A percentile compares a stretch with the other conserved stretches of the same genome.
Evolutionary conservation across 164 flowering plant genomes (phyloP).

Genomic region (Umbilicus rupestris): DNA sequence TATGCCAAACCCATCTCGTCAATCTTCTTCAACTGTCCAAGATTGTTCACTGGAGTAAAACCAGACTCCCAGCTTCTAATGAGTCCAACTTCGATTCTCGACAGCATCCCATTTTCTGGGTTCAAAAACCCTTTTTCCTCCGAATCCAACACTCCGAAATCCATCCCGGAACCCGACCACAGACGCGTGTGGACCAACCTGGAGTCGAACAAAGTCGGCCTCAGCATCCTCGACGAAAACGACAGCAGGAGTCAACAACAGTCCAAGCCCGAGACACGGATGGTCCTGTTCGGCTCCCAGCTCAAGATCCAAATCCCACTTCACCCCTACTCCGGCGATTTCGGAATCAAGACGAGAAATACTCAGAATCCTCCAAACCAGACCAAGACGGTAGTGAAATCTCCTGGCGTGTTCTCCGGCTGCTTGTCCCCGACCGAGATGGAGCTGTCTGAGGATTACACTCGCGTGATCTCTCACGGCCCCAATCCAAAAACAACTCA

Average conservation of each 20-base stretch:
- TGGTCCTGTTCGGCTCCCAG: slow-evolving; percentile 67
- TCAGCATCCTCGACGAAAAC: slow-evolving; percentile 53
- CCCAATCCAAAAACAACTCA: slow-evolving; percentile 71
- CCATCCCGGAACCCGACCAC: slow-evolving; percentile 26
- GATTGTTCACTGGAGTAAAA: slow-evolving; percentile 37
- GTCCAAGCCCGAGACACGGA: slow-evolving; percentile 31
- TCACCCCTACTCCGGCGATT: slow-evolving; percentile 32
- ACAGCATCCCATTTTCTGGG: slow-evolving; percentile 41
- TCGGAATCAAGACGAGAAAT: slow-evolving; percentile 38
- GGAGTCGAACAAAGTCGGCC: slow-evolving; percentile 46
- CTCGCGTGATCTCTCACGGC: slow-evolving; percentile 62
- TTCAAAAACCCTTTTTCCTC: slow-evolving; percentile 35
- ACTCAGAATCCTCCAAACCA: slow-evolving; percentile 17
- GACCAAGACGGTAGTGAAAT: slow-evolving; percentile 19
- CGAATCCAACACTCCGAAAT: slow-evolving; percentile 22
- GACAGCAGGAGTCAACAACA: slow-evolving; percentile 19
- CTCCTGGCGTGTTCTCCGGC: slow-evolving; percentile 33
- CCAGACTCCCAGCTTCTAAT: slow-evolving; percentile 41
- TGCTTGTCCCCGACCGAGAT: slow-evolving; percentile 46
- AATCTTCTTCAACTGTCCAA: slow-evolving; percentile 48
- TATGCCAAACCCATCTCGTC: slow-evolving; percentile 29
- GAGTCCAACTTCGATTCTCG: slow-evolving; percentile 84
- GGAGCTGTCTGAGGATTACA: slow-evolving; percentile 80
- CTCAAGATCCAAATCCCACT: slow-evolving; percentile 62
- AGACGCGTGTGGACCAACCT: slow-evolving; percentile 30